Percentiles rank a stretch among this genome's conserved stretches.
These are phyloP conservation scores for Auriculariales sp. DNA, from an alignment of 768 basidiomycete genomes.

Conservation along the genomic window DNA sequence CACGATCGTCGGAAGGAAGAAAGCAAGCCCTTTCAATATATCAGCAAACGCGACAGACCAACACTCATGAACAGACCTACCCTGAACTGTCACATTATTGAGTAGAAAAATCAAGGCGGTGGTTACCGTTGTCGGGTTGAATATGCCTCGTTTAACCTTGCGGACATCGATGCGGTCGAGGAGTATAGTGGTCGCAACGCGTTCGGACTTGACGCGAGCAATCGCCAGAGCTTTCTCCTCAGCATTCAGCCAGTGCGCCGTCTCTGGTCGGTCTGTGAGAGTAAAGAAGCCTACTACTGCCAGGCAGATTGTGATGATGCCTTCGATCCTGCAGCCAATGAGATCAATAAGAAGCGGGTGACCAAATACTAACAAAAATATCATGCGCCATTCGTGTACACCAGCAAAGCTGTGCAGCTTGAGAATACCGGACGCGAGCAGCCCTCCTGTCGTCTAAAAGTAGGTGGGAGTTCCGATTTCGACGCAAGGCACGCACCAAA, in stretches of 20 bases:
- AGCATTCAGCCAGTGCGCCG: not conserved
- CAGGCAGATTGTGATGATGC: not conserved
- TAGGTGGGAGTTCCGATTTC: too few species aligned
- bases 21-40: too few species aligned
- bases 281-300: not conserved
- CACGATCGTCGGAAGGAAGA: not conserved
- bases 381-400: not conserved
- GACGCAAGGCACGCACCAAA: too few species aligned
- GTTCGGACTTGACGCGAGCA: not conserved
- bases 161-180: not conserved
- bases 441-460: too few species aligned
- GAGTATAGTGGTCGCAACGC: not conserved
- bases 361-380: too few species aligned
- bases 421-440: not conserved
- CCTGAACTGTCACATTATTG: not conserved
- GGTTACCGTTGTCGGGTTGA: not conserved
- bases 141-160: not conserved
- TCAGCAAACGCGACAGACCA: too few species aligned
- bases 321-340: too few species aligned
- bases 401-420: not conserved
- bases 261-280: not conserved
- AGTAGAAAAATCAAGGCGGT: not conserved
- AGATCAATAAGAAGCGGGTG: too few species aligned
- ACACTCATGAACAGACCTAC: too few species aligned
- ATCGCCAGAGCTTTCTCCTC: not conserved